A percentile compares a stretch with the other conserved stretches of the same genome.
These are phyloP conservation scores for Saturnispora sekii DNA, from an alignment of 805 yeast genomes.

Conservation along the genomic window DNA sequence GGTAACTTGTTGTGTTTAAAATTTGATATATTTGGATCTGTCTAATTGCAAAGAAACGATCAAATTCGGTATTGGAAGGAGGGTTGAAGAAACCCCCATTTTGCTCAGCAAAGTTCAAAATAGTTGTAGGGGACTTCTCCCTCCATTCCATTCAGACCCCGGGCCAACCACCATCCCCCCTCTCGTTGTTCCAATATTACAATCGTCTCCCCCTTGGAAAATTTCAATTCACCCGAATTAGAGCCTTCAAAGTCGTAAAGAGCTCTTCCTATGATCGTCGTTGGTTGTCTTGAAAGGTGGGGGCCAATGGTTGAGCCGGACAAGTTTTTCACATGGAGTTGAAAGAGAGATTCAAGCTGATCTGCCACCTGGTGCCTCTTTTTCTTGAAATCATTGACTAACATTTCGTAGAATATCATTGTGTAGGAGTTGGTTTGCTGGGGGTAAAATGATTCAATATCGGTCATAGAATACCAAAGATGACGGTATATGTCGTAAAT, in stretches of 20 bases:
- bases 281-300: conserved; percentile 1
- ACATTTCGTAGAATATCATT: conserved; percentile 6
- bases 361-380: background rate
- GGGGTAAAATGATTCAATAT: background rate
- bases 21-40: background rate
- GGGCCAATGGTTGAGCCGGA: no score
- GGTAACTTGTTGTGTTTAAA: background rate
- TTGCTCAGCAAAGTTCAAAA: conserved; percentile 8
- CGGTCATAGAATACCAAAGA: conserved; percentile 10
- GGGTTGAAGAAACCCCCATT: background rate
- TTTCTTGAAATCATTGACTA: background rate
- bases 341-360: conserved; percentile 2
- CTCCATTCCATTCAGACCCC: conserved; percentile 25
- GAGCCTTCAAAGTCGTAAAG: conserved; percentile 30
- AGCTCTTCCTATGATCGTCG: conserved; percentile 28
- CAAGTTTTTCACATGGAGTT: background rate
- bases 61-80: background rate
- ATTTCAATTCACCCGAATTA: conserved; percentile 33
- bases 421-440: conserved; percentile 1
- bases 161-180: conserved; percentile 44
- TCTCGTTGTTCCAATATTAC: conserved; percentile 28
- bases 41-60: no score
- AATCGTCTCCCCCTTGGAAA: conserved; percentile 35
- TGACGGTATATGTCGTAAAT: conserved; percentile 12
- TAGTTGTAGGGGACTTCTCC: conserved; percentile 43